Evolutionary conservation across 2,329 filamentous ascomycete genomes (phyloP).

Genomic region (Penicillium sp.): DNA sequence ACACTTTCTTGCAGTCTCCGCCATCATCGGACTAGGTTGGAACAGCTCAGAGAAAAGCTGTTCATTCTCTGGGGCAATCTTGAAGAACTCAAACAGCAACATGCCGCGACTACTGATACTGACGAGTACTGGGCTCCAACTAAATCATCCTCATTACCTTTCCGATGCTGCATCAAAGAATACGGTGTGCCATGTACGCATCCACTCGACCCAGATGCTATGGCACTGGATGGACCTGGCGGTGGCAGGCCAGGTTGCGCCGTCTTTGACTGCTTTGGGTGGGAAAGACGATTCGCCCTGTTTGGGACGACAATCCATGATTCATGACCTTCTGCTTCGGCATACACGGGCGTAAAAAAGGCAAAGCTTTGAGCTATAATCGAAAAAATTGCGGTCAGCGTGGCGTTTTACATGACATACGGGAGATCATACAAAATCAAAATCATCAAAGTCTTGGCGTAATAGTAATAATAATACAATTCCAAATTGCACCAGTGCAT

Average conservation of each 20-base stretch:
- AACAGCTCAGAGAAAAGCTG: slow-evolving; percentile 67
- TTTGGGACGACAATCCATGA: slow-evolving; percentile 64
- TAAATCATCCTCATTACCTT: slow-evolving; percentile 59
- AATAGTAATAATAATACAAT: slow-evolving; percentile 1
- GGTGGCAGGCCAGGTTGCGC: slow-evolving; percentile 36
- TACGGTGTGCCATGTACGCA: slow-evolving; percentile 61
- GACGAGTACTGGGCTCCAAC: slow-evolving; percentile 22
- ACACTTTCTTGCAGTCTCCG: slow-evolving; percentile 55
- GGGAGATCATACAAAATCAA: not conserved
- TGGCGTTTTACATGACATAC: not conserved
- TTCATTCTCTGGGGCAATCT: slow-evolving; percentile 85
- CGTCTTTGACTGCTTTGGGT: slow-evolving; percentile 52
- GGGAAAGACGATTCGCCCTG: slow-evolving; percentile 66
- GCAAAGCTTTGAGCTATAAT: not conserved
- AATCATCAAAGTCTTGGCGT: not conserved
- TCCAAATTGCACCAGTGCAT: slow-evolving; percentile 1
- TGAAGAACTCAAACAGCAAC: slow-evolving; percentile 65
- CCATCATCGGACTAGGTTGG: slow-evolving; percentile 54
- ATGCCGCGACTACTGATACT: slow-evolving; percentile 29
- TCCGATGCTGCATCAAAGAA: slow-evolving; percentile 71
- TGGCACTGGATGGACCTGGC: slow-evolving; percentile 43
- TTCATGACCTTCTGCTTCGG: slow-evolving; percentile 12
- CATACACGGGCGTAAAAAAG: not conserved
- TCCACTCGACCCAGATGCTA: slow-evolving; percentile 42
- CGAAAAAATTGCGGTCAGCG: not conserved